Conservation (phyloP, 805 yeast species). For the Wickerhamomyces rabaulensis region DNA sequence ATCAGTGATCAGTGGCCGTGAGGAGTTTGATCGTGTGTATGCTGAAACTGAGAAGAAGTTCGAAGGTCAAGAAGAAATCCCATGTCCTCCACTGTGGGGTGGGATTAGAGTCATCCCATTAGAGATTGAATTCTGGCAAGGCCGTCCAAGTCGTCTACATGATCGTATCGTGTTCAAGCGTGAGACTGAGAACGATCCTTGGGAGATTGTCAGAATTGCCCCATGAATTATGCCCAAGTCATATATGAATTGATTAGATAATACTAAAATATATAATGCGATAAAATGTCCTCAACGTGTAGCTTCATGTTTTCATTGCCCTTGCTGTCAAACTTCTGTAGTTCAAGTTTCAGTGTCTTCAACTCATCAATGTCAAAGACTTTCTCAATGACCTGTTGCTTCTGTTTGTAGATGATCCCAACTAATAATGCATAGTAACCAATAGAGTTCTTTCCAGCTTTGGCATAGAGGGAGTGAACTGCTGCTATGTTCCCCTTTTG, state of each 20-base stretch:
- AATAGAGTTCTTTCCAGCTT: conserved; percentile 1
- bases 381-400: neutral
- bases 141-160: conserved; percentile 82
- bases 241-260: neutral
- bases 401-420: conserved; percentile 11
- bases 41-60: conserved; percentile 48
- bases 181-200: conserved; percentile 42
- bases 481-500: neutral
- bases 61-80: conserved; percentile 57
- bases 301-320: conserved; percentile 7
- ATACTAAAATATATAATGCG: neutral
- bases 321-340: conserved; percentile 14
- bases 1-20: conserved; percentile 48
- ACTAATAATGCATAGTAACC: conserved; percentile 16
- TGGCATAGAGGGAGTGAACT: conserved; percentile 9
- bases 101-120: conserved; percentile 84
- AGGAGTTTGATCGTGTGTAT: conserved; percentile 54
- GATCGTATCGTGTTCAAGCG: conserved; percentile 77
- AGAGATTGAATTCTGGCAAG: conserved; percentile 97
- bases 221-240: conserved; percentile 38
- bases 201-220: conserved; percentile 68
- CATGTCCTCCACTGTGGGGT: conserved; percentile 96
- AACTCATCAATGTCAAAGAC: conserved; percentile 15
- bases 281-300: conserved; percentile 14
- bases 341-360: conserved; percentile 7